These are phyloP conservation scores for Microbotryomycetes sp. DNA, from an alignment of 1,284 basidiomycete species.

Conservation along the genomic window DNA sequence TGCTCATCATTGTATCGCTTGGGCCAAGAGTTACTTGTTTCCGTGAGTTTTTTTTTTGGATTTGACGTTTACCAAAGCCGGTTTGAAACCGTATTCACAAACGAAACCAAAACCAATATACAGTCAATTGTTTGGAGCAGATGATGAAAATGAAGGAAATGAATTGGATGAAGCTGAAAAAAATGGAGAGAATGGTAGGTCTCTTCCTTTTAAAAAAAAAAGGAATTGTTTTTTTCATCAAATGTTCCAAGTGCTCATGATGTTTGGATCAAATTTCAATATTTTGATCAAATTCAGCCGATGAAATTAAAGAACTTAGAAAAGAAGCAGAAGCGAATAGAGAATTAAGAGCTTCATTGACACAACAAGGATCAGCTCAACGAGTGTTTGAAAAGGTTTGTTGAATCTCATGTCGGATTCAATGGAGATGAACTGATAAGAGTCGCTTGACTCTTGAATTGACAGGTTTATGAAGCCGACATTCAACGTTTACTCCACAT, in stretches of 20 bases:
- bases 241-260: no score
- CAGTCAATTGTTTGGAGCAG: constrained; percentile 83
- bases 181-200: constrained; percentile 75
- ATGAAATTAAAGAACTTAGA: constrained; percentile 82
- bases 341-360: constrained; percentile 56
- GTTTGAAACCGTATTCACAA: not conserved
- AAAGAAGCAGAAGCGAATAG: constrained; percentile 86
- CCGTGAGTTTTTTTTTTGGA: constrained; percentile 53
- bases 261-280: no score
- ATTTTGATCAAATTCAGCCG: constrained; percentile 51
- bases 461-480: constrained; percentile 78
- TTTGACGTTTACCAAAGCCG: not conserved
- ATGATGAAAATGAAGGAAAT: constrained; percentile 67
- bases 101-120: not conserved
- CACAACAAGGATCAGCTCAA: constrained; percentile 55
- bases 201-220: not conserved
- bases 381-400: constrained; percentile 77
- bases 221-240: no score
- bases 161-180: constrained; percentile 81
- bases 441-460: not conserved
- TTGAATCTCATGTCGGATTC: not conserved
- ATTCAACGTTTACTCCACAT: constrained; percentile 83
- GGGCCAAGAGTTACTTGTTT: constrained; percentile 98
- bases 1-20: constrained; percentile 97
- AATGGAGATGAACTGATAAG: not conserved